Conservation (phyloP, 805 yeast species). For the Lachancea quebecensis region DNA sequence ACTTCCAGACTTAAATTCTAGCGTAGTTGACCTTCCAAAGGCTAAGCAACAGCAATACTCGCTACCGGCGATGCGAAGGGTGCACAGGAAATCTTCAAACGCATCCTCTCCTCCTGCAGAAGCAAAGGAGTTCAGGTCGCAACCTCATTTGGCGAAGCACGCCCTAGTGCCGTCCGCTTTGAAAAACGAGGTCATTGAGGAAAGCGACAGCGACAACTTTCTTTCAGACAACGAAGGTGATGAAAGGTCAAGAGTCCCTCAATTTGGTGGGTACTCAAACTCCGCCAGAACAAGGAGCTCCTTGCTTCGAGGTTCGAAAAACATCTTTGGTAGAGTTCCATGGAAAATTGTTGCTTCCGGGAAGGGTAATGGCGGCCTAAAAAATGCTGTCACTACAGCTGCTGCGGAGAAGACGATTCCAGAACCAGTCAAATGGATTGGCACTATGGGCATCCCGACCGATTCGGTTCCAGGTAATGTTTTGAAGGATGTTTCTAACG, state of each 20-base stretch:
- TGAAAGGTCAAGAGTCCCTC: conserved; percentile 24
- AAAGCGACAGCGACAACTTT: conserved; percentile 12
- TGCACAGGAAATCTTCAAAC: conserved; percentile 17
- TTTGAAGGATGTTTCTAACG: conserved; percentile 44
- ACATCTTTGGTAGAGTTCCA: conserved; percentile 45
- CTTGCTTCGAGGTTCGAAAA: conserved; percentile 33
- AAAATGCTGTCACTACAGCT: conserved; percentile 72
- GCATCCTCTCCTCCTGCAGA: conserved; percentile 4
- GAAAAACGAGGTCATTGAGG: conserved; percentile 8
- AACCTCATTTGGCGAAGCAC: conserved; percentile 1
- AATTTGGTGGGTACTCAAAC: conserved; percentile 70
- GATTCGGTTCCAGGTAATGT: conserved; percentile 63
- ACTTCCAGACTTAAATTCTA: conserved; percentile 26
- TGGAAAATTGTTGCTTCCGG: conserved; percentile 66
- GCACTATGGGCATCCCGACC: conserved; percentile 88
- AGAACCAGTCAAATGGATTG: conserved; percentile 61
- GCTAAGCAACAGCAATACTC: conserved; percentile 21
- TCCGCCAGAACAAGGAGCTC: conserved; percentile 42
- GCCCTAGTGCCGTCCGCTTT: background rate
- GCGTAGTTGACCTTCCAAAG: conserved; percentile 27
- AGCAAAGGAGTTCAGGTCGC: background rate
- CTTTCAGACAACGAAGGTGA: conserved; percentile 25
- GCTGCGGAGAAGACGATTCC: conserved; percentile 34
- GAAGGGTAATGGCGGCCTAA: conserved; percentile 83
- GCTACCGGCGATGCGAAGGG: conserved; percentile 31